Evolutionary conservation across 768 basidiomycete genomes (phyloP), one percentile per base, ranked within the genome.

Genomic region (Pulveroboletus ravenelii): DNA sequence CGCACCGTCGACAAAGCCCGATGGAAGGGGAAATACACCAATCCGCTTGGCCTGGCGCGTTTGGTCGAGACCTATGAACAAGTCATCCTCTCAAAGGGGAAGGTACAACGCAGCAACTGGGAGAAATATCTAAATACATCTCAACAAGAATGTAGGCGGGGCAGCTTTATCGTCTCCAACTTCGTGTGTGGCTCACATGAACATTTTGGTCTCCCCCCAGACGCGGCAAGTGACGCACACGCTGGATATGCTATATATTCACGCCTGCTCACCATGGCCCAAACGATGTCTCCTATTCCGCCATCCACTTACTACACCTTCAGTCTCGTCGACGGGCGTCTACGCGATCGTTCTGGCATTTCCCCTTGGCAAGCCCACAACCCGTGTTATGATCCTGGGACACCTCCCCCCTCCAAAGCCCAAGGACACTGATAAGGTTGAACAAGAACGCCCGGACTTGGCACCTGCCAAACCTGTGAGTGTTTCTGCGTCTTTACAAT

Each of bases 171-270:
- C n/a, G n/a, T n/a, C n/a, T n/a, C n/a, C n/a, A n/a, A n/a, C n/a
- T n/a, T n/a, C n/a, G n/a, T n/a, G 1, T 15, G 30, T 43, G 25
- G 17, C 30, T 50, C 37, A 14, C 17, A 48, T 31, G 17, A n/a
- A 0, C 13, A 48, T 56, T 31, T 20, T 63, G 41, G 55, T 54
- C n/a, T n/a, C n/a, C n/a, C n/a, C n/a, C n/a, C 54, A 85, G 87
- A 89, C 67, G 89, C 85, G 4, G 78, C 75, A 29, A 84, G 86
- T 60, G 89, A 91, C 56, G 82, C 82, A 2, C 80, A 84, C 59
- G 77, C 85, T 3, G 85, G 81, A 12, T 79, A 79, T 54, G 54
- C 67, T 1, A 54, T 89, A 18, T 83, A 81, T 62, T 64, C 58
- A 27, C 72, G 64, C 30, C 70, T 90, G 8, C 48, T 62, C 6